These are phyloP conservation scores for Teratosphaeria epicoccoides DNA, from an alignment of 2,329 filamentous ascomycete species.

Conservation along the genomic window DNA sequence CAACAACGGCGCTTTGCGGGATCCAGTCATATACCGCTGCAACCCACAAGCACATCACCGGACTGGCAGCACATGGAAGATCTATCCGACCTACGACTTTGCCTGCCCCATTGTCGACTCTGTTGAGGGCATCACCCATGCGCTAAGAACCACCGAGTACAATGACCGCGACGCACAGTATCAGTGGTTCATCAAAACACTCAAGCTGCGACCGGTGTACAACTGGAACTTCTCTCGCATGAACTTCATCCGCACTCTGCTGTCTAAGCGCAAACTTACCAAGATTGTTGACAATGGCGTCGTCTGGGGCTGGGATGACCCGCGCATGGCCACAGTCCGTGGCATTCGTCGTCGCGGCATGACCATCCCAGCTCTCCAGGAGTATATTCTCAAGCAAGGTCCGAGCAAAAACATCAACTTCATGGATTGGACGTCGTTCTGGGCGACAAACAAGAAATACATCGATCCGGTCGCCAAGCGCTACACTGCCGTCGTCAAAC, in stretches of 20 bases:
- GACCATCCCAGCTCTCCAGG: constrained; percentile 66
- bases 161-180: constrained; percentile 80
- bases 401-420: constrained; percentile 74
- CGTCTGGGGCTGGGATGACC: constrained; percentile 79
- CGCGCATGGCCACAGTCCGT: constrained; percentile 74
- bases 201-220: constrained; percentile 64
- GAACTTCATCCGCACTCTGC: constrained; percentile 72
- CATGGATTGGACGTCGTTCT: constrained; percentile 66
- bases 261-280: constrained; percentile 78
- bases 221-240: constrained; percentile 80
- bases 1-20: constrained; percentile 89
- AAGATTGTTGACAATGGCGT: constrained; percentile 67
- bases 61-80: constrained; percentile 70
- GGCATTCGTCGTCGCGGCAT: constrained; percentile 69
- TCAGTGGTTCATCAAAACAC: constrained; percentile 69
- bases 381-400: constrained; percentile 77
- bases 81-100: constrained; percentile 81
- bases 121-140: constrained; percentile 73
- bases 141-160: constrained; percentile 75
- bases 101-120: constrained; percentile 73
- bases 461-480: constrained; percentile 39
- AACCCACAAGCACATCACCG: constrained; percentile 65
- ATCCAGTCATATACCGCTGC: constrained; percentile 96
- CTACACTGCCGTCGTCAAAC: constrained; percentile 51
- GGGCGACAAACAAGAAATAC: constrained; percentile 45